These are phyloP conservation scores for Aspergillus bertholletiae DNA, from an alignment of 495 filamentous ascomycete genomes.

Conservation along the genomic window DNA sequence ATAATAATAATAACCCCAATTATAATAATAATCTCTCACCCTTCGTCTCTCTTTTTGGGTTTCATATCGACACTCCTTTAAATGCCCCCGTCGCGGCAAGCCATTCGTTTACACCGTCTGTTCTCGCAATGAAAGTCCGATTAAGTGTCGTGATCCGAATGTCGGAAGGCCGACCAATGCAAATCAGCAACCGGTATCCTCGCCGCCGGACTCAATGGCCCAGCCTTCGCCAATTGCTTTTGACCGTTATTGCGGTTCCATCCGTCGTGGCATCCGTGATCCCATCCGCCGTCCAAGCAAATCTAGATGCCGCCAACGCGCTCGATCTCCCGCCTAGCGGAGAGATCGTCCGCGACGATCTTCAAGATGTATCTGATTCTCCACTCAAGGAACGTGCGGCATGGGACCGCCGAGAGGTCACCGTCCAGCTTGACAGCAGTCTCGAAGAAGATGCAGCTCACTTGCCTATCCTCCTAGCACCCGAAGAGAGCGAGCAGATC, in stretches of 20 bases:
- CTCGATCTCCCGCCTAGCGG: slow-evolving; percentile 4
- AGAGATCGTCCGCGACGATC: slow-evolving; percentile 19
- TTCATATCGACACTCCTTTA: neutral
- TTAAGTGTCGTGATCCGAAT: neutral
- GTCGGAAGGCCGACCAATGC: neutral
- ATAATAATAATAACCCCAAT: neutral
- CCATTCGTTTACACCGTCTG: neutral
- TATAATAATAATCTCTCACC: neutral
- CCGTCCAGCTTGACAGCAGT: neutral
- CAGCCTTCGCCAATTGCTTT: neutral
- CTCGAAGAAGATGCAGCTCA: neutral
- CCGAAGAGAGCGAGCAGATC: neutral
- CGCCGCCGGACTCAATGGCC: neutral
- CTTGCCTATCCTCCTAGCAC: neutral
- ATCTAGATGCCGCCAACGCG: neutral
- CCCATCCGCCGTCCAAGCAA: neutral
- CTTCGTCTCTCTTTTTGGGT: neutral
- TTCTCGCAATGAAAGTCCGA: neutral
- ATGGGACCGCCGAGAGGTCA: neutral
- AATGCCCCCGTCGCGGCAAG: neutral
- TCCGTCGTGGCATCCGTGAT: slow-evolving; percentile 2
- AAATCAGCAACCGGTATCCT: neutral
- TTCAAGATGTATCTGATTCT: slow-evolving; percentile 10
- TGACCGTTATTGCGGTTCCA: neutral
- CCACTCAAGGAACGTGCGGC: slow-evolving; percentile 4